phyloP scores from a whole-genome alignment of 2,329 filamentous ascomycete species.

The Annulohypoxylon truncatum region DNA sequence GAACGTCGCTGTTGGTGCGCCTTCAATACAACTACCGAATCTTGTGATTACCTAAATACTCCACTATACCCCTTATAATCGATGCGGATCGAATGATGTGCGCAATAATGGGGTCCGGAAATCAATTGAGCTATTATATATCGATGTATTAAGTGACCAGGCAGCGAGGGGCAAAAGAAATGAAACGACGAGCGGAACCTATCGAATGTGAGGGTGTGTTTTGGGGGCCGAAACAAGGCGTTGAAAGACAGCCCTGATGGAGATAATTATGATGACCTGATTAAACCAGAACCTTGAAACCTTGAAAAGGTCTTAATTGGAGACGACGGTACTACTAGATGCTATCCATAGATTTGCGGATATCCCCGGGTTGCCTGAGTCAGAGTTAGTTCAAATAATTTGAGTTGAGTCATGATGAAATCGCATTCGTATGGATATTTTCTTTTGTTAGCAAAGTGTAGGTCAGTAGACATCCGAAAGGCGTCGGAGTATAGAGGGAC shows the following conservation, averaged over 20 bases:
- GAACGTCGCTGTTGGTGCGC: constrained; percentile 1
- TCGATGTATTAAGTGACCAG: constrained; percentile 7
- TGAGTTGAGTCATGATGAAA: constrained; percentile 21
- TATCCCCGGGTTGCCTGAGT: constrained; percentile 27
- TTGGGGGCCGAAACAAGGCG: constrained; percentile 20
- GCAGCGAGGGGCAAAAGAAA: constrained; percentile 19
- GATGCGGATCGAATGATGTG: constrained; percentile 4
- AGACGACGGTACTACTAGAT: constrained; percentile 2
- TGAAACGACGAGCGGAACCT: constrained; percentile 24
- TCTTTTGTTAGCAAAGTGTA: neutral
- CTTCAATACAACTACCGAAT: constrained; percentile 18
- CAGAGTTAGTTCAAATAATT: constrained; percentile 16
- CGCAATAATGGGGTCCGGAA: constrained; percentile 22
- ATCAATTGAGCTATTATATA: constrained; percentile 7
- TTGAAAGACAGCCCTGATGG: neutral
- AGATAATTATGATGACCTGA: constrained; percentile 2
- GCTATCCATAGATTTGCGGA: constrained; percentile 23
- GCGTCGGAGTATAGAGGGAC: constrained; percentile 16
- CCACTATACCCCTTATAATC: constrained; percentile 11
- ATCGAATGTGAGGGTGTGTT: neutral
- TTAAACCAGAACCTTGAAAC: neutral
- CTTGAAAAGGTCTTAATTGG: constrained; percentile 19
- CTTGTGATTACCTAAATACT: constrained; percentile 3
- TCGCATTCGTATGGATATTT: neutral
- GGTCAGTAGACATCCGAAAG: constrained; percentile 7